These are phyloP conservation scores for Phialophora expanda DNA, from an alignment of 2,329 filamentous ascomycete genomes.

Conservation along the genomic window DNA sequence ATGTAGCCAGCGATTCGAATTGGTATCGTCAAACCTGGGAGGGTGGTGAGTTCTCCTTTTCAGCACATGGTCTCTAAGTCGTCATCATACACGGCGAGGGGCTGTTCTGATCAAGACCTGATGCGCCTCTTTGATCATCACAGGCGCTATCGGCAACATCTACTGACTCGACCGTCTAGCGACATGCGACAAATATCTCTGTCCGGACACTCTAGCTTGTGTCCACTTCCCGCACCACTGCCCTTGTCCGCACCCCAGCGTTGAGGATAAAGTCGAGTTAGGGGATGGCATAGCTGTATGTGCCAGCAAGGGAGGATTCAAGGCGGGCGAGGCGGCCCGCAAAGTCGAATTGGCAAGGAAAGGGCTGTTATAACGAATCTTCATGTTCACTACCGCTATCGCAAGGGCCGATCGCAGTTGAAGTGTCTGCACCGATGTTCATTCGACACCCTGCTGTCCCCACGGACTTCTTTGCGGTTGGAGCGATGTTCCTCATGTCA, in stretches of 20 bases:
- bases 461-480: background rate
- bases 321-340: conserved; percentile 52
- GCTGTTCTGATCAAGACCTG: background rate
- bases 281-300: conserved; percentile 56
- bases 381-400: background rate
- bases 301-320: conserved; percentile 56
- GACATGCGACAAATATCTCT: conserved; percentile 91
- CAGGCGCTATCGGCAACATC: background rate
- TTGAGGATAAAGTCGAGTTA: conserved; percentile 77
- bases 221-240: conserved; percentile 97
- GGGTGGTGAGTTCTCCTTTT: conserved; percentile 28
- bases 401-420: too few relatives aligned
- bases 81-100: background rate
- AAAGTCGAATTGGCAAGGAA: conserved; percentile 59
- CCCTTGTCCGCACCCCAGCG: conserved; percentile 79
- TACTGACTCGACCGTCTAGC: conserved; percentile 56
- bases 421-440: background rate
- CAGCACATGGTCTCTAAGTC: background rate
- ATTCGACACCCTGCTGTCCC: background rate
- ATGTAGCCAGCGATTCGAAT: conserved; percentile 80
- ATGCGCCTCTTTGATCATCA: background rate
- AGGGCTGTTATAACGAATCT: conserved; percentile 49
- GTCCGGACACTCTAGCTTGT: conserved; percentile 90
- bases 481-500: background rate
- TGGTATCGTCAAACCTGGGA: conserved; percentile 78